Percentiles rank a stretch among this genome's conserved stretches.
Evolutionary conservation across 495 filamentous ascomycete genomes (phyloP).

Genomic region (Podospora australis): DNA sequence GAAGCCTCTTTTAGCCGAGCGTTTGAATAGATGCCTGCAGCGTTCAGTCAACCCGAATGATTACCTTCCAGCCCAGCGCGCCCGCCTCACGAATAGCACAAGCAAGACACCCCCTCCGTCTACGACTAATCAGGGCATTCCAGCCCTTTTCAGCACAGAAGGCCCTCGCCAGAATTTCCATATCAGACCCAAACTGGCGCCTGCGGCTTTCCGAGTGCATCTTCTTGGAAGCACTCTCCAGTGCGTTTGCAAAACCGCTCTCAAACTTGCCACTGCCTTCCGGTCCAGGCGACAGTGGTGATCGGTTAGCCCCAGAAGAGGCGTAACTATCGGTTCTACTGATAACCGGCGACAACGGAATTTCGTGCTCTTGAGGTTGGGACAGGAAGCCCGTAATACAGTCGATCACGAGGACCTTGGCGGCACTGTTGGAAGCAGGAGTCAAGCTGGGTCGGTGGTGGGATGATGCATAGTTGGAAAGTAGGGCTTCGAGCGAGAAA

Average conservation of each 20-base stretch:
- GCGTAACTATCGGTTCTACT: constrained; percentile 22
- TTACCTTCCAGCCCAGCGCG: constrained; percentile 57
- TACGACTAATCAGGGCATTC: constrained; percentile 61
- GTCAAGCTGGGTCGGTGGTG: constrained; percentile 25
- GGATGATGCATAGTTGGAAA: constrained; percentile 28
- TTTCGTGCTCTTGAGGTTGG: constrained; percentile 30
- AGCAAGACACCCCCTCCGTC: constrained; percentile 55
- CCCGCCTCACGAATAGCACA: constrained; percentile 67
- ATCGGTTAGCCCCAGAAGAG: constrained; percentile 5
- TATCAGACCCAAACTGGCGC: constrained; percentile 47
- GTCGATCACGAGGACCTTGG: constrained; percentile 47
- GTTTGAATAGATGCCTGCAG: background rate
- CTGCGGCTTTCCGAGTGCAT: constrained; percentile 45
- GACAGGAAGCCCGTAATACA: constrained; percentile 46
- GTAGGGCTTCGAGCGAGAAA: constrained; percentile 35
- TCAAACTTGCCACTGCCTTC: background rate
- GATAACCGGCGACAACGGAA: constrained; percentile 29
- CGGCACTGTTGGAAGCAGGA: constrained; percentile 18
- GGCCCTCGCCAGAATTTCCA: constrained; percentile 60
- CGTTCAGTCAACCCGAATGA: constrained; percentile 53
- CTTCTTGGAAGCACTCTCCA: constrained; percentile 31
- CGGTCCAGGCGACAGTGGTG: background rate
- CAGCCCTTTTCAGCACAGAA: constrained; percentile 63
- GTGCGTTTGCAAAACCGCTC: background rate
- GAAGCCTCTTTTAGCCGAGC: too few species aligned